Conservation (phyloP, 805 yeast species). For the Candida endomychidarum region DNA sequence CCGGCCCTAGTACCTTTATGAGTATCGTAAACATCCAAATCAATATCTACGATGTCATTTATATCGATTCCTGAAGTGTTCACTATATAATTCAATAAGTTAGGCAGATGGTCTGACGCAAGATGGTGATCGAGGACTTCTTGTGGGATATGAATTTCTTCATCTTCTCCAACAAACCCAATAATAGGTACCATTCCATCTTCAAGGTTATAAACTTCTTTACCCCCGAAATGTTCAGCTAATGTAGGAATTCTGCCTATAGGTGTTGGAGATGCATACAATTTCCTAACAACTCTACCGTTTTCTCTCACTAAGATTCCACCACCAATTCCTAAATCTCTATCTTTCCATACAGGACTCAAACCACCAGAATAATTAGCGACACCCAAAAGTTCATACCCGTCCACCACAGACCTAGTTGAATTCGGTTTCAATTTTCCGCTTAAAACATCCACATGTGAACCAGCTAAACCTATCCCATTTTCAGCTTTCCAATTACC, state of each 20-base stretch:
- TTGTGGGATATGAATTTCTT: background rate
- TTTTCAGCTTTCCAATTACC: constrained; percentile 59
- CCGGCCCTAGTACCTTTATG: constrained; percentile 41
- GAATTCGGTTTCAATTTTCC: constrained; percentile 73
- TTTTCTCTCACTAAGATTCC: constrained; percentile 53
- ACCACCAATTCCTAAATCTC: constrained; percentile 86
- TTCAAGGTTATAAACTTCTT: constrained; percentile 69
- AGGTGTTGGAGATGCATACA: constrained; percentile 62
- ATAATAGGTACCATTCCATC: constrained; percentile 77
- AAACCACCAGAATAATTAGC: constrained; percentile 82
- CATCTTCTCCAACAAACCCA: constrained; percentile 45
- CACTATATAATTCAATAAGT: constrained; percentile 33
- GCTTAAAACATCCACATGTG: constrained; percentile 76
- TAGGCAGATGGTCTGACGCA: constrained; percentile 24
- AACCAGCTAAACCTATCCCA: constrained; percentile 70
- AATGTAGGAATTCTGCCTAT: constrained; percentile 80
- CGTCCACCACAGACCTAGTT: constrained; percentile 59
- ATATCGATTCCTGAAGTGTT: constrained; percentile 22
- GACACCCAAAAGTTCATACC: constrained; percentile 75
- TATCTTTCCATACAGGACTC: constrained; percentile 70
- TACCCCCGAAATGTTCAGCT: constrained; percentile 86
- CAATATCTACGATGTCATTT: constrained; percentile 28
- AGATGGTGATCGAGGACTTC: constrained; percentile 5
- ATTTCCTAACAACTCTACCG: constrained; percentile 38
- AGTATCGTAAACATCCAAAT: constrained; percentile 37